Evolutionary conservation across 2,329 filamentous ascomycete genomes (phyloP).

Genomic region (Drechslerella stenobrocha): DNA sequence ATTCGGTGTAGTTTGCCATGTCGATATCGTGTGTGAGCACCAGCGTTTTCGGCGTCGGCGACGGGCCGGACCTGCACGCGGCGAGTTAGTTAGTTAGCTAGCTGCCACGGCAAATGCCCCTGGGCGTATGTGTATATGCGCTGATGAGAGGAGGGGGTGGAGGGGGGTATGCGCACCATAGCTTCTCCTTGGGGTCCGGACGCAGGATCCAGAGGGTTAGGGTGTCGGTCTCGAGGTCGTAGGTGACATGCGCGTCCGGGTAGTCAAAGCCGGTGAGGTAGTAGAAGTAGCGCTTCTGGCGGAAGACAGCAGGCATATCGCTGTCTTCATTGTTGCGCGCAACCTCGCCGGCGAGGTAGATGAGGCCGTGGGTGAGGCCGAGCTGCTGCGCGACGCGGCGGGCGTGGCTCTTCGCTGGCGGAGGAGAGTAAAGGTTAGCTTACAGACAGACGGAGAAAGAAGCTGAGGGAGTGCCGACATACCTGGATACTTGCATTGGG

Average conservation of each 20-base stretch:
- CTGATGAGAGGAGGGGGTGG: background rate
- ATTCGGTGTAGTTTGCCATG: conserved; percentile 65
- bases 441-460: background rate
- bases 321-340: conserved; percentile 63
- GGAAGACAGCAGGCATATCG: conserved; percentile 63
- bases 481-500: conserved; percentile 31
- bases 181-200: conserved; percentile 35
- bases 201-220: conserved; percentile 66
- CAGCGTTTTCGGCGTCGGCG: conserved; percentile 38
- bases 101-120: no score
- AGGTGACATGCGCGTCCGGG: conserved; percentile 63
- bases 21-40: conserved; percentile 69
- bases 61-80: conserved; percentile 35
- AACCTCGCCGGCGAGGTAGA: conserved; percentile 63
- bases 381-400: conserved; percentile 58
- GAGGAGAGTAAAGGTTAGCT: background rate
- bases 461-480: background rate
- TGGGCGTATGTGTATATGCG: no score
- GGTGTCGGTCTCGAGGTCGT: conserved; percentile 64
- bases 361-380: conserved; percentile 58
- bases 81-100: no score
- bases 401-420: conserved; percentile 61
- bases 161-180: conserved; percentile 22
- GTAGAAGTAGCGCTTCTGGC: conserved; percentile 66
- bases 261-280: conserved; percentile 63